Base-by-base conservation (phyloP, 176 grass and related monocot species). In the Carex myosuroides region DNA sequence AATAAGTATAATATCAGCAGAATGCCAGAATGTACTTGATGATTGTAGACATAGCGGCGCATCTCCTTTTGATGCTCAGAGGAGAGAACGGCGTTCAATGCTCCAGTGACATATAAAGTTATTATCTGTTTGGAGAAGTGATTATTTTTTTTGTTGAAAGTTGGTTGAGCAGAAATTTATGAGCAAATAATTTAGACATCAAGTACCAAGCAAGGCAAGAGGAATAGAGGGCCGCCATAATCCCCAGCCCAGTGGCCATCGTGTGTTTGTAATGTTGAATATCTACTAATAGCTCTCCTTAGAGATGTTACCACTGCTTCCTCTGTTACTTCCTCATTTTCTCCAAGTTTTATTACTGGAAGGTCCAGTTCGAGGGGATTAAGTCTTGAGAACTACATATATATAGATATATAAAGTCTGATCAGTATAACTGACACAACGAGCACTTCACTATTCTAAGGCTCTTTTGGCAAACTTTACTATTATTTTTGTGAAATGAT, bases 161-260 rank as follows among this genome's bases (percentile, higher is more conserved):
- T 60, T 60, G 18, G n/a, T 21, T 6, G 18, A 60, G 6, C 6
- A 6, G 18, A 8, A 21, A 60, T 8, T 20, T 8, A 60, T 0
- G 9, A 26, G 16, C 13, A 29, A 11, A 11, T 2, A 24, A 10
- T 48, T 46, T 10, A 48, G 50, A 84, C 18, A 46, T 8, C 16
- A 64, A 61, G 0, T 21, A 93, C 91, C 86, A 93, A 58, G 20
- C 74, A 61, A 21, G 91, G 89, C 91, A 91, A 87, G 84, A 93
- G 62, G 83, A 91, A 91, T 89, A 91, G 89, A 1, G 84, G 5
- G 13, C 91, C 91, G 0, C 89, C 88, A 60, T 81, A 91, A 77
- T 91, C 91, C 1, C 91, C 91, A 11, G 84, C 84, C 91, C 89
- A 91, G 61, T 90, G 89, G 0, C 89, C 91, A 32, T 91, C 91